phyloP scores from a whole-genome alignment of 1,284 basidiomycete species.

The Veloporphyrellus conicus region DNA sequence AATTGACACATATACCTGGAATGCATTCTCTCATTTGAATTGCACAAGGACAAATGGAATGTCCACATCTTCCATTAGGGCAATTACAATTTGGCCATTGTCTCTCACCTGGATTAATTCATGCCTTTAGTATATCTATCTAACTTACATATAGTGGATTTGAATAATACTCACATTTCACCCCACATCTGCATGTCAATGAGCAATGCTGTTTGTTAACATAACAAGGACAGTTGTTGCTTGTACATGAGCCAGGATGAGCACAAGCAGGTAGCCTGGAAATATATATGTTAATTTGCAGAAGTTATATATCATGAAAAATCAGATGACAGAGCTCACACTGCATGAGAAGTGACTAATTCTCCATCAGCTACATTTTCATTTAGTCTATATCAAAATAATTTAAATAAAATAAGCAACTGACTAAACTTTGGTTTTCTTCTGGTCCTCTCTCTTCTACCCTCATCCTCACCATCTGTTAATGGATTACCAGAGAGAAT shows the following conservation, averaged over 20 bases:
- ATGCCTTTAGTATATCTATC: too few relatives aligned
- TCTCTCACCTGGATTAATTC: constrained; percentile 17
- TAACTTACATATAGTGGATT: not conserved
- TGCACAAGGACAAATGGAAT: constrained; percentile 16
- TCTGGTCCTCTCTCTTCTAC: constrained; percentile 2
- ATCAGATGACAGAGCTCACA: constrained; percentile 11
- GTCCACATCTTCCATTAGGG: constrained; percentile 14
- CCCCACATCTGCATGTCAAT: constrained; percentile 38
- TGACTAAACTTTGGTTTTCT: constrained; percentile 18
- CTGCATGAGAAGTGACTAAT: not conserved
- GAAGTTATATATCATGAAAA: not conserved
- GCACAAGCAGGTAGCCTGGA: constrained; percentile 35
- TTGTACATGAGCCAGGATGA: constrained; percentile 40
- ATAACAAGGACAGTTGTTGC: constrained; percentile 33
- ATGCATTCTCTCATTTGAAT: constrained; percentile 21
- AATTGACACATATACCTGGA: constrained; percentile 27
- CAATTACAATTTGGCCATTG: constrained; percentile 29
- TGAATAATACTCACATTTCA: constrained; percentile 30
- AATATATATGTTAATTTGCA: not conserved
- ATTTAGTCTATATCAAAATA: not conserved
- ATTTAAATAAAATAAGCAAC: not conserved
- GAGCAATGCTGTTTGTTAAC: constrained; percentile 34
- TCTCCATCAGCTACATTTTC: constrained; percentile 11
- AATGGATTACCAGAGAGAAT: constrained; percentile 5
- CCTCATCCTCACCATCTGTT: constrained; percentile 1